Evolutionary conservation across 179 eudicot species (phyloP).

Genomic region (Beta lomatogona): DNA sequence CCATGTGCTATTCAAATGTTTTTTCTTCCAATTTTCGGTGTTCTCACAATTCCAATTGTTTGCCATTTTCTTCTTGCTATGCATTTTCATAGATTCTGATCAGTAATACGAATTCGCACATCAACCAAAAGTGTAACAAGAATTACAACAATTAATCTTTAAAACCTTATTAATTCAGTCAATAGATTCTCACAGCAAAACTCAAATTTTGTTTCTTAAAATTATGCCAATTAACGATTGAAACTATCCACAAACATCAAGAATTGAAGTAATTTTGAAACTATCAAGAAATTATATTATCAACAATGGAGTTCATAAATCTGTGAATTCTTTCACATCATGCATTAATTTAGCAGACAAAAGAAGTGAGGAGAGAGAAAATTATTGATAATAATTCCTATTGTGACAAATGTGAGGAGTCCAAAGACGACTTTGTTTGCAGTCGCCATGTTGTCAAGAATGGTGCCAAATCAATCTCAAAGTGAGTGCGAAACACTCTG

Average conservation of each 20-base stretch:
- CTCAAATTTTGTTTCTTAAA: too few species aligned
- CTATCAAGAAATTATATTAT: too few species aligned
- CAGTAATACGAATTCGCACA: not conserved
- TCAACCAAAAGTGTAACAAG: too few species aligned
- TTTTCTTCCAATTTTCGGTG: not conserved
- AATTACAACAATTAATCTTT: not conserved
- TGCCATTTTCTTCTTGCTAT: not conserved
- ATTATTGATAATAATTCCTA: constrained; percentile 5
- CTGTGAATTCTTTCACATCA: not conserved
- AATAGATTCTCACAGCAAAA: too few species aligned
- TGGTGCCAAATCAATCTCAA: not conserved
- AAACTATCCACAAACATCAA: too few species aligned
- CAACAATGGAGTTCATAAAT: not conserved
- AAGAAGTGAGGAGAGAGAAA: not conserved
- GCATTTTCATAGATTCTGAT: not conserved
- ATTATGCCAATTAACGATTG: too few species aligned
- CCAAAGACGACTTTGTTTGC: constrained; percentile 3
- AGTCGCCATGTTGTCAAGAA: constrained; percentile 2
- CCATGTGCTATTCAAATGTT: not conserved
- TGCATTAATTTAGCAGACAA: not conserved
- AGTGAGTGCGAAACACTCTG: not conserved
- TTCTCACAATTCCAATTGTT: not conserved
- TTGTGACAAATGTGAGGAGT: constrained; percentile 2
- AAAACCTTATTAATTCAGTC: too few species aligned
- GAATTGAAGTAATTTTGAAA: too few species aligned